Evolutionary conservation across 192 early-diverging fungal genomes (phyloP).

Genomic region (Coemansia sp.): DNA sequence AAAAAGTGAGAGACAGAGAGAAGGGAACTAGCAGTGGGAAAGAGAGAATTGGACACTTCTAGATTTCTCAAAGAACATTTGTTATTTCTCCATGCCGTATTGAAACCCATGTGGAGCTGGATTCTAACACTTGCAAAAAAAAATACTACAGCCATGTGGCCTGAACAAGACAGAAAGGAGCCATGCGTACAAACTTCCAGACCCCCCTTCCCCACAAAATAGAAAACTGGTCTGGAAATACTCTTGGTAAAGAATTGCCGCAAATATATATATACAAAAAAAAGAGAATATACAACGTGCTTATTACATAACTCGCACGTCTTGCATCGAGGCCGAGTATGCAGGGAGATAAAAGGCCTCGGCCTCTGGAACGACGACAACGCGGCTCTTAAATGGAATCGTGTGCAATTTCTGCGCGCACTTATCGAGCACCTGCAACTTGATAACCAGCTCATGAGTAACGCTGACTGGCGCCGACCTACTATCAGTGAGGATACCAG

Average conservation of each 20-base stretch:
- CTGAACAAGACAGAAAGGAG: neutral
- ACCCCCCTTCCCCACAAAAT: neutral
- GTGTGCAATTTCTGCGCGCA: conserved; percentile 26
- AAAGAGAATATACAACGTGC: neutral
- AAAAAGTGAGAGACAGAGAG: neutral
- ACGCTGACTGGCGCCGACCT: conserved; percentile 45
- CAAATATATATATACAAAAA: neutral
- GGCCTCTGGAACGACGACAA: conserved; percentile 41
- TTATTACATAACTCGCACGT: conserved; percentile 35
- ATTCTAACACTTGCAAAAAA: neutral
- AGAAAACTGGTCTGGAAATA: neutral
- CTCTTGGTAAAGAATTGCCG: neutral
- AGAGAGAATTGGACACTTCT: neutral
- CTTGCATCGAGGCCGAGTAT: conserved; percentile 30
- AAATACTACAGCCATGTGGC: neutral
- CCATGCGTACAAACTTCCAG: neutral
- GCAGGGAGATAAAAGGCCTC: conserved; percentile 42
- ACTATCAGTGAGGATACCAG: conserved; percentile 42
- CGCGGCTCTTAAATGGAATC: conserved; percentile 36
- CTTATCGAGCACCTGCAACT: conserved; percentile 26
- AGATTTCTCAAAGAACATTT: neutral
- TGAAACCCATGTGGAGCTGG: neutral
- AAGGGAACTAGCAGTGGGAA: neutral
- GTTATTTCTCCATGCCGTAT: neutral
- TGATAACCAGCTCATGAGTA: conserved; percentile 28